Evolutionary conservation across 495 filamentous ascomycete species (phyloP).

Genomic region (Podospora didyma): DNA sequence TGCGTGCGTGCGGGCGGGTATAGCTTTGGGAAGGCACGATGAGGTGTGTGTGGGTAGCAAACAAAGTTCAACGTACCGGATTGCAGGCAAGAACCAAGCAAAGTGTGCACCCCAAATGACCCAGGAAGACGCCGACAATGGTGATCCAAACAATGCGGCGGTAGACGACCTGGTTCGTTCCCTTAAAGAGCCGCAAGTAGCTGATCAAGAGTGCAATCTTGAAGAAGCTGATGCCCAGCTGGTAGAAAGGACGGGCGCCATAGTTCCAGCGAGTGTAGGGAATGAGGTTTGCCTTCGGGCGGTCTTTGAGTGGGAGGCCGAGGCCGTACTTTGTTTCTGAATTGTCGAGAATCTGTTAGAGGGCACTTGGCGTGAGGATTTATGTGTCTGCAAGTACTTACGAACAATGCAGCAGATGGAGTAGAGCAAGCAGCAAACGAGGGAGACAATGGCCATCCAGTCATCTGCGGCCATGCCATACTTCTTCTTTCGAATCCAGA

Average conservation of each 20-base stretch:
- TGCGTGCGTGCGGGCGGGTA: too few relatives aligned
- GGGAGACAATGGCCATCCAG: slow-evolving; percentile 22
- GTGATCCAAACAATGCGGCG: slow-evolving; percentile 45
- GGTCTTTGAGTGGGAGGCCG: slow-evolving; percentile 39
- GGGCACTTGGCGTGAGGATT: not conserved
- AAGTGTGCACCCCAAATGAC: slow-evolving; percentile 47
- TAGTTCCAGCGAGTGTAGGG: slow-evolving; percentile 50
- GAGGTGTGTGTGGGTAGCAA: not conserved
- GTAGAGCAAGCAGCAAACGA: slow-evolving; percentile 47
- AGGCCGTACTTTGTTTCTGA: slow-evolving; percentile 51
- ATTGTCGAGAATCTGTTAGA: not conserved
- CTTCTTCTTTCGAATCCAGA: slow-evolving; percentile 22
- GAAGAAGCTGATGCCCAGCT: slow-evolving; percentile 55
- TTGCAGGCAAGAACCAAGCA: slow-evolving; percentile 51
- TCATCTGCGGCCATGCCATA: slow-evolving; percentile 28
- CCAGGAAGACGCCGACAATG: slow-evolving; percentile 37
- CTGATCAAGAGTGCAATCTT: slow-evolving; percentile 56
- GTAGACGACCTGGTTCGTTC: slow-evolving; percentile 44
- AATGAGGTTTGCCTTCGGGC: slow-evolving; percentile 35
- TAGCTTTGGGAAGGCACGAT: too few relatives aligned
- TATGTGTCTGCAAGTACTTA: slow-evolving; percentile 22
- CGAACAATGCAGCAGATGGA: slow-evolving; percentile 47
- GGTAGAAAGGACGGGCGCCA: slow-evolving; percentile 56
- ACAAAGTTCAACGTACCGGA: slow-evolving; percentile 47
- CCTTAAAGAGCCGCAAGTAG: slow-evolving; percentile 50